Base-by-base conservation (phyloP, 768 basidiomycete species). In the Pholiota microspora region DNA sequence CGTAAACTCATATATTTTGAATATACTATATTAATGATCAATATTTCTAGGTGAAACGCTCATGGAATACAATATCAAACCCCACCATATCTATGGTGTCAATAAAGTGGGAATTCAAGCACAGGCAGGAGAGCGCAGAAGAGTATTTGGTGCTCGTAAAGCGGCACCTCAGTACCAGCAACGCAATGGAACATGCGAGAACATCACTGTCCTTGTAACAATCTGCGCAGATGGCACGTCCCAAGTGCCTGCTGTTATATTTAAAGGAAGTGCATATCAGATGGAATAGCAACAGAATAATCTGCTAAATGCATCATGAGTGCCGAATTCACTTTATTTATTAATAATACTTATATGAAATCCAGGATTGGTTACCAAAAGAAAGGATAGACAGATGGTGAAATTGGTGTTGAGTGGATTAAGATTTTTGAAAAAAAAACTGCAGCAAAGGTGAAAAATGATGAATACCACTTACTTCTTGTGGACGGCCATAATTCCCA, bases 401-500 rank as follows among this genome's bases (percentile, higher is more conserved):
- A 71, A 48, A 69, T 78, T 45, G 71, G 71, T 7, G 49, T 65
- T 7, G 62, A 62, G 9, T 77, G 69, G 65, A 68, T 78, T 24
- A 64, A 76, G 55, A 53, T 70, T 16, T 81, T 78, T 54, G 69
- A 79, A 34, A 45, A 54, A n/a, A 58, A 69, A 34, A 81, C 77
- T 10, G 44, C 77, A 15, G 44, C 59, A 8, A 63, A 56, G 9
- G 76, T 78, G 54, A 70, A 69, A 5, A 53, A 51, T 10, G 69
- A 71, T 3, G 38, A 57, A 5, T 45, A 58, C 9, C 55, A 63
- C 0, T 54, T 77, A 0, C 73, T 82, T 8, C 57, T 75, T 9
- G 67, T 81, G 9, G 75, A 81, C 66, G 74, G 80, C 0, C 79
- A 82, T 51, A 71, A 64, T 47, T 79, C 74, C 0, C 78, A 81